A percentile compares a stretch with the other conserved stretches of the same genome.
phyloP scores from a whole-genome alignment of 2,329 filamentous ascomycete species.

The Aspergillus fischeri region DNA sequence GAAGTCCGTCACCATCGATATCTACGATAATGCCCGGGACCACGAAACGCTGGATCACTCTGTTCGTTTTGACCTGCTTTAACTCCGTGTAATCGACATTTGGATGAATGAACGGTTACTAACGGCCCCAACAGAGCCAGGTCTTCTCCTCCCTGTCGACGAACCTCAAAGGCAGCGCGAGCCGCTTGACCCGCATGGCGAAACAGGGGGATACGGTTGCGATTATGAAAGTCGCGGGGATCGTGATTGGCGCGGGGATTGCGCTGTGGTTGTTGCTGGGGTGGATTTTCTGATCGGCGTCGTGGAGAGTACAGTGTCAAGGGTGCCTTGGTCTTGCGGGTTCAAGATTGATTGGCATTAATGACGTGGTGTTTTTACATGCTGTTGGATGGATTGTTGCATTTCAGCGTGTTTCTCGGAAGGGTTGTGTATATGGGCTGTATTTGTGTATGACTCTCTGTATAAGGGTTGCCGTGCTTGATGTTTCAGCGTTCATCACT shows the following conservation, averaged over 20 bases:
- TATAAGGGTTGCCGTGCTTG: neutral
- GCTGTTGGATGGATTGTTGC: neutral
- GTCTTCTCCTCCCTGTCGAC: conserved; percentile 86
- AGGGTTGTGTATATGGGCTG: neutral
- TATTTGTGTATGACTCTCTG: neutral
- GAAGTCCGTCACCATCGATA: conserved; percentile 91
- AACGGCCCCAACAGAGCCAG: conserved; percentile 60
- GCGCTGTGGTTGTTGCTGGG: conserved; percentile 70
- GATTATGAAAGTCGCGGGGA: conserved; percentile 81
- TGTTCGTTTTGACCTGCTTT: conserved; percentile 48
- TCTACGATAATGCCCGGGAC: conserved; percentile 90
- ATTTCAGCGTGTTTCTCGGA: neutral
- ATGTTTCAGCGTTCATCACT: neutral
- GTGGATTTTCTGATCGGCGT: conserved; percentile 50
- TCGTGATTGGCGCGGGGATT: conserved; percentile 69
- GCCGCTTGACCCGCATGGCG: conserved; percentile 83
- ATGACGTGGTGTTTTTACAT: neutral
- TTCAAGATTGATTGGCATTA: conserved; percentile 6
- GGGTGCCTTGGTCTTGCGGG: conserved; percentile 8
- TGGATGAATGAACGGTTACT: neutral
- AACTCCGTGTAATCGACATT: neutral
- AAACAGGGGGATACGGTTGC: conserved; percentile 85
- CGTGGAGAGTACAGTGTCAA: neutral
- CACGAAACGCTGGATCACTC: conserved; percentile 86
- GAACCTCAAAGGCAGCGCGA: conserved; percentile 77